phyloP scores from a whole-genome alignment of 768 basidiomycete species.

The Pulveroboletus sp. region DNA sequence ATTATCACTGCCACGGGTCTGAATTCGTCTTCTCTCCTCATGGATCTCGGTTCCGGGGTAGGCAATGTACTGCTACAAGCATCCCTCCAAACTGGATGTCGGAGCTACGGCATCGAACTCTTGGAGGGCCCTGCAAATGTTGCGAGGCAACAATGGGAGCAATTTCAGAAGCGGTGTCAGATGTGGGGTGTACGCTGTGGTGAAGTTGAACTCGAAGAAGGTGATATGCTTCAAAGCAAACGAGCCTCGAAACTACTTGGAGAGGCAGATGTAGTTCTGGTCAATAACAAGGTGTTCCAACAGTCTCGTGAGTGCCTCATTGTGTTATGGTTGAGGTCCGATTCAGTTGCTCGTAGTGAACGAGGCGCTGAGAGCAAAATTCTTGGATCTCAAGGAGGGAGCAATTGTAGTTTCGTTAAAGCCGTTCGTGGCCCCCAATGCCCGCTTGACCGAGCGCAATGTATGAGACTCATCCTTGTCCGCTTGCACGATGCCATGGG shows the following conservation, averaged over 20 bases:
- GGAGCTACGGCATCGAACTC: slow-evolving; percentile 75
- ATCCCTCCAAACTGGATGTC: slow-evolving; percentile 74
- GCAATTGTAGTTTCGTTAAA: slow-evolving; percentile 85
- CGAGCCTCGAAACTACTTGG: slow-evolving; percentile 66
- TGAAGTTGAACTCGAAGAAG: slow-evolving; percentile 73
- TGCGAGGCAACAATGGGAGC: slow-evolving; percentile 68
- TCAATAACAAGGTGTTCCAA: slow-evolving; percentile 83
- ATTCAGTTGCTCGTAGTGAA: slow-evolving; percentile 53
- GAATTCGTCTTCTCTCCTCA: slow-evolving; percentile 55
- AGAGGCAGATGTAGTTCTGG: slow-evolving; percentile 86
- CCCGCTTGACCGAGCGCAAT: slow-evolving; percentile 80
- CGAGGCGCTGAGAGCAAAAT: slow-evolving; percentile 79
- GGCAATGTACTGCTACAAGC: slow-evolving; percentile 83
- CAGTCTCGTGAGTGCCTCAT: slow-evolving; percentile 54
- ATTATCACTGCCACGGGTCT: slow-evolving; percentile 50
- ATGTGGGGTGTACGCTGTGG: slow-evolving; percentile 90
- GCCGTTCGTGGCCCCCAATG: slow-evolving; percentile 75
- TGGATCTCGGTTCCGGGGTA: slow-evolving; percentile 85
- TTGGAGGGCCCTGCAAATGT: slow-evolving; percentile 75
- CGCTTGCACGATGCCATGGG: neutral
- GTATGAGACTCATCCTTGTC: slow-evolving; percentile 36
- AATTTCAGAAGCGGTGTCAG: slow-evolving; percentile 70
- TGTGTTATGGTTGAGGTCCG: neutral
- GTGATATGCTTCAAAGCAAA: slow-evolving; percentile 73
- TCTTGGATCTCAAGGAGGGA: slow-evolving; percentile 91